Conservation (phyloP, 2,329 filamentous ascomycete genomes). For the Xylaria sp. region DNA sequence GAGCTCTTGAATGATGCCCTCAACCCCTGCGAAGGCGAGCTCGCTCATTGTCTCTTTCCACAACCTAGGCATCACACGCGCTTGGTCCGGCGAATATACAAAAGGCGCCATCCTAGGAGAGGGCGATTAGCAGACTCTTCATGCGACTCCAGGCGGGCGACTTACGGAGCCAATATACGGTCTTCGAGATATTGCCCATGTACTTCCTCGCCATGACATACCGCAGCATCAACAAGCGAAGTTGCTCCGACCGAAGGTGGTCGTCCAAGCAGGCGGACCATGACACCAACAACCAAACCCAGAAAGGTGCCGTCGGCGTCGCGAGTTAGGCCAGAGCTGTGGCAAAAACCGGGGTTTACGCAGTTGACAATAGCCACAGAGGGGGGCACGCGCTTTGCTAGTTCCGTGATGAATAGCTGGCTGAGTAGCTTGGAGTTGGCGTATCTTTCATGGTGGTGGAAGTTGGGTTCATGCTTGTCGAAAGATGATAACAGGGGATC, state of each 20-base stretch:
- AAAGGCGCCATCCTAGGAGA: too few relatives aligned
- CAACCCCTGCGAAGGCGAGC: too few relatives aligned
- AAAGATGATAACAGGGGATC: too few relatives aligned
- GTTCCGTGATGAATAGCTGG: constrained; percentile 47
- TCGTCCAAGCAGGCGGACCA: constrained; percentile 25
- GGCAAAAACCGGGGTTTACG: constrained; percentile 36
- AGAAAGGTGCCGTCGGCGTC: constrained; percentile 12
- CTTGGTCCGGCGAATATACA: too few relatives aligned
- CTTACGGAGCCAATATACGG: too few relatives aligned
- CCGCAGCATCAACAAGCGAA: constrained; percentile 31
- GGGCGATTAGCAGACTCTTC: too few relatives aligned
- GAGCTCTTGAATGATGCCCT: too few relatives aligned
- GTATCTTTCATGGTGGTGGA: too few relatives aligned
- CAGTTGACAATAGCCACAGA: constrained; percentile 33
- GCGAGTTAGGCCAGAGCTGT: constrained; percentile 24
- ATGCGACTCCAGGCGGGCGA: too few relatives aligned
- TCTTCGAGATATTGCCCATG: constrained; percentile 36
- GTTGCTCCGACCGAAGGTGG: constrained; percentile 26
- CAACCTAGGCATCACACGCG: too few relatives aligned
- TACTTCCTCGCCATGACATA: constrained; percentile 15
- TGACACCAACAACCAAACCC: neutral
- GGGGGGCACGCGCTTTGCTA: constrained; percentile 44
- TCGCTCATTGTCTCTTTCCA: too few relatives aligned
- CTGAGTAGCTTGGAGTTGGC: constrained; percentile 44
- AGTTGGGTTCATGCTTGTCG: too few relatives aligned